phyloP scores from a whole-genome alignment of 441 rosid species.

The Gossypium laxum region DNA sequence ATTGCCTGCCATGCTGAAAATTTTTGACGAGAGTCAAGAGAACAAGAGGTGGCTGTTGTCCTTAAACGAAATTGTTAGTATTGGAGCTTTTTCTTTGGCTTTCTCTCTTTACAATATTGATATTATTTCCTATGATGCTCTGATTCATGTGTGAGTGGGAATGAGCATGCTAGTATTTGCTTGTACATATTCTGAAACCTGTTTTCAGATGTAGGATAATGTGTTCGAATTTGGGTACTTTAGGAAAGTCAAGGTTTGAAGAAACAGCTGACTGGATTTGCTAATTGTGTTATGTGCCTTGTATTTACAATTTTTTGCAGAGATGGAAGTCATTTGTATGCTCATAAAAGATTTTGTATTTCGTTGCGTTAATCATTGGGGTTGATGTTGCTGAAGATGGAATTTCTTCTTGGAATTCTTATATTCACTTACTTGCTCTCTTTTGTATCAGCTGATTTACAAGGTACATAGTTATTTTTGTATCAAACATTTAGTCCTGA shows the following conservation, averaged over 20 bases:
- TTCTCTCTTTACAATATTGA: neutral
- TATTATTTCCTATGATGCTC: neutral
- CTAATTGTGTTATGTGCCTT: neutral
- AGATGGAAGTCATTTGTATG: conserved; percentile 22
- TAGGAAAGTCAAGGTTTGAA: neutral
- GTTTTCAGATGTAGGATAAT: neutral
- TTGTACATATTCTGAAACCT: neutral
- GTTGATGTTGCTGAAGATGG: conserved; percentile 39
- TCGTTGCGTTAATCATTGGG: conserved; percentile 12
- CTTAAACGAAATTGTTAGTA: neutral
- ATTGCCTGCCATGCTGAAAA: neutral
- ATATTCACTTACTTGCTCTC: conserved; percentile 40
- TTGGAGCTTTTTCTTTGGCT: neutral
- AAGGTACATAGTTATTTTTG: conserved; percentile 41
- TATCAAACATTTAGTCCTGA: neutral
- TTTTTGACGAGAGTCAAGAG: neutral
- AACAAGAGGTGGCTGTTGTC: neutral
- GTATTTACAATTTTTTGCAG: conserved; percentile 9
- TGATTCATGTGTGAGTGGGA: neutral
- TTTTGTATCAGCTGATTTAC: conserved; percentile 45
- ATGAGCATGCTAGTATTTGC: neutral
- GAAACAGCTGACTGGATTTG: neutral
- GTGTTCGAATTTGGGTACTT: neutral
- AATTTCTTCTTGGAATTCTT: conserved; percentile 29
- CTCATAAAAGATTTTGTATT: conserved; percentile 8